Conservation (phyloP, 1,139 yeast genomes). For the Lodderomyces parapsilosis region DNA sequence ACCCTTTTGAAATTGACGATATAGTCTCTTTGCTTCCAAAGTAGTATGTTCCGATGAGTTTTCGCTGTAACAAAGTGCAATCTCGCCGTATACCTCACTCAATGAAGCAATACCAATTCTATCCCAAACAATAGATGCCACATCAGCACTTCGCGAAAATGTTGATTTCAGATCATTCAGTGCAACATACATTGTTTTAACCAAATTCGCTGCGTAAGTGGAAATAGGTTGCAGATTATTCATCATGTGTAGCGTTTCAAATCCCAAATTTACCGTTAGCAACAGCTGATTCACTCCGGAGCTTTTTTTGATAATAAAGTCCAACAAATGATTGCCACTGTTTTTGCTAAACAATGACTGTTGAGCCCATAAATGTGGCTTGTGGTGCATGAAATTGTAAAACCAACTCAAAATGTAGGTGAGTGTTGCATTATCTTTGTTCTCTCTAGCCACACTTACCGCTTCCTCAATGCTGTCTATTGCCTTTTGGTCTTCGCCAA, state of each 20-base stretch:
- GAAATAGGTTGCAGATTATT: slow-evolving; percentile 49
- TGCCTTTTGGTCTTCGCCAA: slow-evolving; percentile 74
- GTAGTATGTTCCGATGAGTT: slow-evolving; percentile 38
- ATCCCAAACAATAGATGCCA: slow-evolving; percentile 51
- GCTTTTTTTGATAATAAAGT: slow-evolving; percentile 59
- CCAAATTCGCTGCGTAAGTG: slow-evolving; percentile 49
- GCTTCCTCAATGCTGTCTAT: slow-evolving; percentile 84
- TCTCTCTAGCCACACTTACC: slow-evolving; percentile 82
- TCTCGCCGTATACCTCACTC: slow-evolving; percentile 44
- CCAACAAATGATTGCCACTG: slow-evolving; percentile 58
- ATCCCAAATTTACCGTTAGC: slow-evolving; percentile 59
- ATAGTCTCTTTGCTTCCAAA: slow-evolving; percentile 38
- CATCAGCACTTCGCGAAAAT: slow-evolving; percentile 47
- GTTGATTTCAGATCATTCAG: slow-evolving; percentile 36
- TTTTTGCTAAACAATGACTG: slow-evolving; percentile 42
- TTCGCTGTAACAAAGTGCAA: slow-evolving; percentile 40
- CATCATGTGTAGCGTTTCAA: slow-evolving; percentile 55
- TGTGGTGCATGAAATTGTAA: slow-evolving; percentile 63
- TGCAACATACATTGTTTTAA: slow-evolving; percentile 55
- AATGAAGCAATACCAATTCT: slow-evolving; percentile 48
- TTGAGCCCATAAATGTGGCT: slow-evolving; percentile 55
- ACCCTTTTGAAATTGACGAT: slow-evolving; percentile 36
- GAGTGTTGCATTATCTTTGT: slow-evolving; percentile 70
- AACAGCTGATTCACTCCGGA: slow-evolving; percentile 51
- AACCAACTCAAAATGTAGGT: slow-evolving; percentile 82